phyloP scores from a whole-genome alignment of 2,329 filamentous ascomycete genomes.

The Fusarium illudens region DNA sequence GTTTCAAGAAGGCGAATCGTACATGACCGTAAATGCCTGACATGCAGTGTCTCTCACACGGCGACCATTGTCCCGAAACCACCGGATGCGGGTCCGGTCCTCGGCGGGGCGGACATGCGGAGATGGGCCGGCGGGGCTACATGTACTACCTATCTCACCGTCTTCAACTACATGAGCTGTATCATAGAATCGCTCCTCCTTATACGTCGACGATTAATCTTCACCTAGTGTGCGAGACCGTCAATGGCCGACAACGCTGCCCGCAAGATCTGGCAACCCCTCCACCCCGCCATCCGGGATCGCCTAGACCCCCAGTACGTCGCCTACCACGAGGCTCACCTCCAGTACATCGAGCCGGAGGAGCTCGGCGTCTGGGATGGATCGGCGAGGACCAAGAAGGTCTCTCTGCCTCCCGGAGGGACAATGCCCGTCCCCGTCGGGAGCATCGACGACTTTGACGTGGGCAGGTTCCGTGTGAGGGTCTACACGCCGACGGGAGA shows the following conservation, averaged over 20 bases:
- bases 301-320: constrained; percentile 51
- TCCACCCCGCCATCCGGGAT: constrained; percentile 45
- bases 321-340: constrained; percentile 48
- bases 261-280: constrained; percentile 44
- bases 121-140: background rate
- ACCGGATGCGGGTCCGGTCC: background rate
- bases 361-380: constrained; percentile 48
- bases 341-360: constrained; percentile 49
- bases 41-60: too few relatives aligned
- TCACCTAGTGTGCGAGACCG: background rate
- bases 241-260: constrained; percentile 8
- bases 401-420: constrained; percentile 41
- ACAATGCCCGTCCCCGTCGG: constrained; percentile 42
- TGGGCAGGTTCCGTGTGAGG: constrained; percentile 44
- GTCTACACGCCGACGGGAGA: constrained; percentile 44
- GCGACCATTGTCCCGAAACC: background rate
- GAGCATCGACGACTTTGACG: constrained; percentile 37
- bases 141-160: background rate
- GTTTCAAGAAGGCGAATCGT: too few relatives aligned
- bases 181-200: background rate
- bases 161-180: background rate
- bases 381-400: constrained; percentile 37
- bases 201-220: background rate
- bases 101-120: background rate
- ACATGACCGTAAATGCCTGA: too few relatives aligned